These are phyloP conservation scores for Castanospermum australe DNA, from an alignment of 306 rosid genomes.

Conservation along the genomic window DNA sequence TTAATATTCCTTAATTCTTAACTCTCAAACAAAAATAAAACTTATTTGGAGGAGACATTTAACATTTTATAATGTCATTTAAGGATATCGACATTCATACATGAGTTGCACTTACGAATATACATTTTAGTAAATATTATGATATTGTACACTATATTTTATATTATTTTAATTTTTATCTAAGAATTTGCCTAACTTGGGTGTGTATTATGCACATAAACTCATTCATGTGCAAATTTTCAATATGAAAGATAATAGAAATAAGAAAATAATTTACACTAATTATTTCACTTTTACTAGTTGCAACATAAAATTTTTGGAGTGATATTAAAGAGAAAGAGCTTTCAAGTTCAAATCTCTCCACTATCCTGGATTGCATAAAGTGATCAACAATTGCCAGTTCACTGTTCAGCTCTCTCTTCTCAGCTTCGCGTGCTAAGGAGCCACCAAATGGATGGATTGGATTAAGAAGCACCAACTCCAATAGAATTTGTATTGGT, in stretches of 20 bases:
- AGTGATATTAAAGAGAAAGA: too few relatives aligned
- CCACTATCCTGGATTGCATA: neutral
- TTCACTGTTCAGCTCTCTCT: neutral
- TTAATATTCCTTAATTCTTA: neutral
- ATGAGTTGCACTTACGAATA: neutral
- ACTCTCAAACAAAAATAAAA: too few relatives aligned
- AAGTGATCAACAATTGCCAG: neutral
- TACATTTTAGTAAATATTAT: too few relatives aligned
- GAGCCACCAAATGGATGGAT: constrained; percentile 46
- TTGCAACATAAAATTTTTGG: too few relatives aligned
- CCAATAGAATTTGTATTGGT: neutral
- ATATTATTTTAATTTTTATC: too few relatives aligned
- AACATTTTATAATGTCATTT: neutral
- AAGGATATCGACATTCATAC: neutral
- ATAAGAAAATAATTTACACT: too few relatives aligned
- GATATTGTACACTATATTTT: neutral
- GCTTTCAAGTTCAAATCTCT: neutral
- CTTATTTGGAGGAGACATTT: neutral
- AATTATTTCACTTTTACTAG: too few relatives aligned
- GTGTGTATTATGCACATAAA: neutral
- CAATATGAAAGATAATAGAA: too few relatives aligned
- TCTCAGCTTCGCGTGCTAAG: neutral
- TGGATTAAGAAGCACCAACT: constrained; percentile 47
- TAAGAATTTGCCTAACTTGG: neutral
- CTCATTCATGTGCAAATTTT: neutral